Percentiles rank a stretch among this genome's conserved stretches.
Conservation (phyloP, 306 rosid genomes). For the Senna siamea region DNA sequence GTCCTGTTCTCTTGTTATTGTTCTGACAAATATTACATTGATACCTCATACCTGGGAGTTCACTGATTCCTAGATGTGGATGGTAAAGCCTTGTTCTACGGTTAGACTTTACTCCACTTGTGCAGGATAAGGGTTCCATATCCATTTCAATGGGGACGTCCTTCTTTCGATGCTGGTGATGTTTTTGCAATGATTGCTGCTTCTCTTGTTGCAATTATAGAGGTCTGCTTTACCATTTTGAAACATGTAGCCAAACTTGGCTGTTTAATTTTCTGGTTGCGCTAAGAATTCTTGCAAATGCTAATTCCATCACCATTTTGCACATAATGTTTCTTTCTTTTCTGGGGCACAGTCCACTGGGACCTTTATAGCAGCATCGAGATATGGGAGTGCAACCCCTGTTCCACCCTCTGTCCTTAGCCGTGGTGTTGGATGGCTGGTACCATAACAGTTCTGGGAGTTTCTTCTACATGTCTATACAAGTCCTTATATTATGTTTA, state of each 20-base stretch:
- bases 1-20: background rate
- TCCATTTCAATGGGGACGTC: slow-evolving; percentile 94
- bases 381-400: slow-evolving; percentile 88
- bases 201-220: slow-evolving; percentile 74
- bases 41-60: too few species aligned
- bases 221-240: slow-evolving; percentile 48
- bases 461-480: background rate
- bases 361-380: slow-evolving; percentile 76
- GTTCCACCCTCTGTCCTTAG: slow-evolving; percentile 80
- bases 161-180: slow-evolving; percentile 76
- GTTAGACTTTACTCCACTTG: slow-evolving; percentile 19
- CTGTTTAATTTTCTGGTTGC: too few species aligned
- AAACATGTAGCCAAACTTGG: background rate
- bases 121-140: slow-evolving; percentile 89
- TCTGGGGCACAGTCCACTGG: slow-evolving; percentile 69
- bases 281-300: too few species aligned
- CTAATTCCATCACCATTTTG: too few species aligned
- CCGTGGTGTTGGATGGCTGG: slow-evolving; percentile 96
- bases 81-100: slow-evolving; percentile 1
- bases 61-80: background rate
- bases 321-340: too few species aligned
- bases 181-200: slow-evolving; percentile 73
- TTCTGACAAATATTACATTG: background rate
- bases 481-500: background rate
- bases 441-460: slow-evolving; percentile 37